Base-by-base conservation (phyloP, 768 basidiomycete genomes). In the Rickenella mellea region DNA sequence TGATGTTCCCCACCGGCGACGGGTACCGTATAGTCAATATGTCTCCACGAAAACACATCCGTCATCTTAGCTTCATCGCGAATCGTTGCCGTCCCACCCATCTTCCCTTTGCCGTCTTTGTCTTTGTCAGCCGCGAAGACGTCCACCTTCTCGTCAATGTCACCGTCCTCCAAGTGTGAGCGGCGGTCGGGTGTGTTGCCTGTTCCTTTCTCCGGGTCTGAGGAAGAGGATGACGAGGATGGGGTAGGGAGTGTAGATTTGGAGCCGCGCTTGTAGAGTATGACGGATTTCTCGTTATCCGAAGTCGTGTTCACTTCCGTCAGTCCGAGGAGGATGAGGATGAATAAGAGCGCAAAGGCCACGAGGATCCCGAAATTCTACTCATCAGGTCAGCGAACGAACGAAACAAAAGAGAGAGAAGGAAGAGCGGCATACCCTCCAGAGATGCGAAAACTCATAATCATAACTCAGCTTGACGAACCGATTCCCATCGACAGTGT, bases 31-130 rank as follows among this genome's bases (percentile, higher is more conserved):
- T 91, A 93, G 43, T 68, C 64, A 37, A 89, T 48, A 46, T 77
- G 65, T 40, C 78, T 70, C 86, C 87, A 96, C 1, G 90, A 86
- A 60, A 96, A 92, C 5, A 80, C 70, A 49, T 82, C 70, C 15
- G 58, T 66, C 69, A 57, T 57, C 41, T 38, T 46, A 9, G 26
- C 17, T 28, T 42, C 8, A 12, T 17, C n/a, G 15, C 17, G 57
- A 52, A 60, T 65, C 40, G 63, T 65, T 49, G 64, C 67, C 43
- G 57, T 68, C 44, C 64, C 67, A 41, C 58, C 64, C 49, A 65
- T 55, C 46, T 62, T 61, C 28, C 63, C 50, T 21, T 58, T 53
- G 1, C 48, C 39, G 5, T 55, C 55, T 25, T 53, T 9, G 21
- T 14, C 12, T 14, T n/a, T 4, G 12, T 2, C 4, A 39, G 37